phyloP scores from a whole-genome alignment of 2,329 filamentous ascomycete genomes.

The Lecanicillium sp. region DNA sequence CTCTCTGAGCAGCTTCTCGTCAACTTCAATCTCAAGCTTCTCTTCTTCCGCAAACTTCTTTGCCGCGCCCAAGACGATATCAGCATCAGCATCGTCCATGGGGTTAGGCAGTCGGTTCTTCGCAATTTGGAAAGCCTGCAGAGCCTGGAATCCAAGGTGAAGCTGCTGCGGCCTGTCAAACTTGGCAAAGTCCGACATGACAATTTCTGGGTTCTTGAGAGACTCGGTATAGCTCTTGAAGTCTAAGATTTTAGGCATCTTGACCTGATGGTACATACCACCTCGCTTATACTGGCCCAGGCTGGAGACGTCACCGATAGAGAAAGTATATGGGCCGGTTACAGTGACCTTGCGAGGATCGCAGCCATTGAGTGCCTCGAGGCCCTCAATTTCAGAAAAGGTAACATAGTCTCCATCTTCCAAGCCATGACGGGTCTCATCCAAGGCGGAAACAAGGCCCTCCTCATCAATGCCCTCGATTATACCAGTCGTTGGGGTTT shows the following conservation, averaged over 20 bases:
- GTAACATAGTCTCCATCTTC: constrained; percentile 96
- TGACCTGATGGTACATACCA: constrained; percentile 90
- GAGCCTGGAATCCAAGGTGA: constrained; percentile 84
- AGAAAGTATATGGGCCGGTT: constrained; percentile 95
- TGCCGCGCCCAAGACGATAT: constrained; percentile 67
- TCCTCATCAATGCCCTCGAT: constrained; percentile 84
- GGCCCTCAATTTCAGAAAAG: constrained; percentile 86
- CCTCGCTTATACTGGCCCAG: constrained; percentile 83
- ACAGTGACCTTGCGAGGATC: constrained; percentile 87
- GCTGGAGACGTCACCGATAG: constrained; percentile 84
- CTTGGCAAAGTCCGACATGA: constrained; percentile 95
- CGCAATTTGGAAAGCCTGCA: constrained; percentile 74
- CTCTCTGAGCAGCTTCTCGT: constrained; percentile 88
- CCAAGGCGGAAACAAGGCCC: constrained; percentile 83
- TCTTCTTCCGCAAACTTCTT: constrained; percentile 67
- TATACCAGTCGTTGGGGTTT: constrained; percentile 81
- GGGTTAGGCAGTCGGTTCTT: constrained; percentile 73
- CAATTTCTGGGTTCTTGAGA: constrained; percentile 77
- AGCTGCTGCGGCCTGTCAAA: constrained; percentile 91
- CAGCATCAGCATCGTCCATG: constrained; percentile 77
- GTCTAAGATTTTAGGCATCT: constrained; percentile 91
- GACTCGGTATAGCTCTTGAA: constrained; percentile 77
- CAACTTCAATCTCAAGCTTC: constrained; percentile 61
- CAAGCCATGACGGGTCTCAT: constrained; percentile 89
- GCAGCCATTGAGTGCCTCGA: constrained; percentile 78